Conservation (phyloP, 2,329 filamentous ascomycete species). For the Alternaria ventricosa region DNA sequence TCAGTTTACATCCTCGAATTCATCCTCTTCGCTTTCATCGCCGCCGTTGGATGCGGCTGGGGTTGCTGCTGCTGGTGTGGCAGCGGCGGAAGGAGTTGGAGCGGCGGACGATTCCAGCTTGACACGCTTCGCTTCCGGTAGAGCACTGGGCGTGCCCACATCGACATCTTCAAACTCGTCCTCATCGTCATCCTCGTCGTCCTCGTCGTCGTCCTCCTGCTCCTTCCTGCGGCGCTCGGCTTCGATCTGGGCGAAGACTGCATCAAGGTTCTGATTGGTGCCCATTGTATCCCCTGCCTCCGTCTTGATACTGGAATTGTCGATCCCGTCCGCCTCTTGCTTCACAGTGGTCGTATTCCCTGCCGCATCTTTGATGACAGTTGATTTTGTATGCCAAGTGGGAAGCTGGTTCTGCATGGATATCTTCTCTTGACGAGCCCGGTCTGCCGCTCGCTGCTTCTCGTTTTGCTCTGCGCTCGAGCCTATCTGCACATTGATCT, state of each 20-base stretch:
- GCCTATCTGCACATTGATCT: slow-evolving; percentile 73
- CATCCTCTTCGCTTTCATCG: slow-evolving; percentile 55
- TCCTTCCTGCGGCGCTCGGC: slow-evolving; percentile 60
- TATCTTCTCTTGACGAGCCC: slow-evolving; percentile 69
- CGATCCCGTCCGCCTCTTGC: slow-evolving; percentile 47
- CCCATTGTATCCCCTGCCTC: slow-evolving; percentile 59
- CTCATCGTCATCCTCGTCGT: slow-evolving; percentile 18
- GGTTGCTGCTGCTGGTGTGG: slow-evolving; percentile 45
- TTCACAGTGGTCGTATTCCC: slow-evolving; percentile 42
- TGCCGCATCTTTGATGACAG: slow-evolving; percentile 63
- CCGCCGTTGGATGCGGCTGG: slow-evolving; percentile 53
- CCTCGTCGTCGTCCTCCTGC: slow-evolving; percentile 51
- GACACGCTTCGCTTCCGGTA: slow-evolving; percentile 63
- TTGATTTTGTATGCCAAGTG: slow-evolving; percentile 74
- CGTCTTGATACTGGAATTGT: slow-evolving; percentile 46
- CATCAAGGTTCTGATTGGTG: slow-evolving; percentile 65
- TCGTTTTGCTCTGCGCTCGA: slow-evolving; percentile 70
- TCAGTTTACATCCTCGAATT: slow-evolving; percentile 54
- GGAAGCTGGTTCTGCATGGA: slow-evolving; percentile 74
- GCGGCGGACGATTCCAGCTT: slow-evolving; percentile 61
- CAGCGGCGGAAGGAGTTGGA: slow-evolving; percentile 38
- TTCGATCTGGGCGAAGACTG: slow-evolving; percentile 71
- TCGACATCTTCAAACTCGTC: slow-evolving; percentile 42
- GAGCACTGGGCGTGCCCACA: slow-evolving; percentile 34
- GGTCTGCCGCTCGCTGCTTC: slow-evolving; percentile 70